Evolutionary conservation across 768 basidiomycete species (phyloP).

Genomic region (Pleurotus pulmonarius): DNA sequence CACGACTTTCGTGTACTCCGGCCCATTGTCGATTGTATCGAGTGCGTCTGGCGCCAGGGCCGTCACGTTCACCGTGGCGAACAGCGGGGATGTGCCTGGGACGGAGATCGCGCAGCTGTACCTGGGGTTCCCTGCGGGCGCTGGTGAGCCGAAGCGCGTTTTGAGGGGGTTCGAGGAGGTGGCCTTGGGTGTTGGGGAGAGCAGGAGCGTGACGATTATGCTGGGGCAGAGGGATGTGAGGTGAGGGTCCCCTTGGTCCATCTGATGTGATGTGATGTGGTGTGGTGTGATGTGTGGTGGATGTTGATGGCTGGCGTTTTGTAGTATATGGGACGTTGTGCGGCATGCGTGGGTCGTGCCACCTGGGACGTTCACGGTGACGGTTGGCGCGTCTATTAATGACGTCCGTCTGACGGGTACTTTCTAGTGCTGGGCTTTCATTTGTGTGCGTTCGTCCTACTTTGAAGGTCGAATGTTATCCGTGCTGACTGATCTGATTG

Average conservation of each 20-base stretch:
- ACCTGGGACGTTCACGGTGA: conserved; percentile 11
- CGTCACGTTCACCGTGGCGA: background rate
- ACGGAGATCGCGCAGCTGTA: conserved; percentile 4
- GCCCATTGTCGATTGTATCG: background rate
- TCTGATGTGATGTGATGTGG: background rate
- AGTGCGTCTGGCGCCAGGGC: background rate
- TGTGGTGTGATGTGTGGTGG: background rate
- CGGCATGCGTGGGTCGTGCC: conserved; percentile 7
- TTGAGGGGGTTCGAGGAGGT: conserved; percentile 5
- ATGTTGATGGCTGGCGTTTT: background rate
- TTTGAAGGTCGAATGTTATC: no score
- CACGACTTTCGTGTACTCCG: conserved; percentile 65
- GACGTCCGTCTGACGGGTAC: conserved; percentile 13
- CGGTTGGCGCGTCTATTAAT: conserved; percentile 15
- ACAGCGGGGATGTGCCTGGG: background rate
- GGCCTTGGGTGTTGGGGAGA: background rate
- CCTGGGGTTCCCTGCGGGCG: background rate
- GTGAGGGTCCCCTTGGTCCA: background rate
- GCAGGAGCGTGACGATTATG: background rate
- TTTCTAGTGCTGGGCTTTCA: conserved; percentile 3
- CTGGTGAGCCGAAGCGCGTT: background rate
- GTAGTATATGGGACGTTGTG: conserved; percentile 5
- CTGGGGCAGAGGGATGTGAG: background rate
- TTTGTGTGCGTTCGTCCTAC: no score
- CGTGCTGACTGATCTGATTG: no score